A percentile compares a stretch with the other conserved stretches of the same genome.
Evolutionary conservation across 2,329 filamentous ascomycete genomes (phyloP).

Genomic region (Diaporthe ampelina): DNA sequence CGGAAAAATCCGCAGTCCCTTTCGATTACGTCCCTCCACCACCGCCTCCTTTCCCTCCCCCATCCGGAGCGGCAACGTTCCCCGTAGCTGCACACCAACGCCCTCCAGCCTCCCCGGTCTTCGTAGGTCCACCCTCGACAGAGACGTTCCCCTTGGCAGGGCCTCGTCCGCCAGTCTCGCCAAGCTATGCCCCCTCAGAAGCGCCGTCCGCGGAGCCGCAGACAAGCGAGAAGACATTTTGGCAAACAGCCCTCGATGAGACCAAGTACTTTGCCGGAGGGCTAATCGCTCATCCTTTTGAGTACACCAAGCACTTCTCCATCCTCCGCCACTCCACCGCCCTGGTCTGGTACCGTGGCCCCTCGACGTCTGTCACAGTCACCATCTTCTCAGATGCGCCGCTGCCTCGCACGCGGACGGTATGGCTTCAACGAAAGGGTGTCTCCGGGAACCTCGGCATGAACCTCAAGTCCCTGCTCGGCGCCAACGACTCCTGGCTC

Average conservation of each 20-base stretch:
- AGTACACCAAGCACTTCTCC: slow-evolving; percentile 75
- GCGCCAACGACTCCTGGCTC: slow-evolving; percentile 72
- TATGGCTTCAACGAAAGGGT: slow-evolving; percentile 79
- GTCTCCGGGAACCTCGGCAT: slow-evolving; percentile 79
- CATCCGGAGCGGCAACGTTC: background rate
- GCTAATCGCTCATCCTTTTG: slow-evolving; percentile 72
- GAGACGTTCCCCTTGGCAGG: background rate
- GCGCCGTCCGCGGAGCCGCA: background rate
- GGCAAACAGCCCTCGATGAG: slow-evolving; percentile 67
- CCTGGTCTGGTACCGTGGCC: slow-evolving; percentile 76
- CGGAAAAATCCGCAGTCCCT: slow-evolving; percentile 6
- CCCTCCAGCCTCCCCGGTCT: slow-evolving; percentile 2
- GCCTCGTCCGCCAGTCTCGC: slow-evolving; percentile 5
- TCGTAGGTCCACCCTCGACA: background rate
- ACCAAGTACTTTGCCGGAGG: slow-evolving; percentile 76
- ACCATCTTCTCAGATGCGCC: slow-evolving; percentile 73
- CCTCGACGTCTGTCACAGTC: slow-evolving; percentile 73
- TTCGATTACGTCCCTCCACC: background rate
- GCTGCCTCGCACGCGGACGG: slow-evolving; percentile 68
- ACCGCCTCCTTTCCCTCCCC: background rate
- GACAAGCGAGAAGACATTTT: slow-evolving; percentile 47
- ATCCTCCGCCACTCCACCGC: slow-evolving; percentile 76
- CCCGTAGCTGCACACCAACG: slow-evolving; percentile 6
- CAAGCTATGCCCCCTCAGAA: background rate
- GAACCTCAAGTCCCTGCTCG: slow-evolving; percentile 73